Evolutionary conservation across 805 yeast species (phyloP).

Genomic region (Wickerhamomyces hampshirensis): DNA sequence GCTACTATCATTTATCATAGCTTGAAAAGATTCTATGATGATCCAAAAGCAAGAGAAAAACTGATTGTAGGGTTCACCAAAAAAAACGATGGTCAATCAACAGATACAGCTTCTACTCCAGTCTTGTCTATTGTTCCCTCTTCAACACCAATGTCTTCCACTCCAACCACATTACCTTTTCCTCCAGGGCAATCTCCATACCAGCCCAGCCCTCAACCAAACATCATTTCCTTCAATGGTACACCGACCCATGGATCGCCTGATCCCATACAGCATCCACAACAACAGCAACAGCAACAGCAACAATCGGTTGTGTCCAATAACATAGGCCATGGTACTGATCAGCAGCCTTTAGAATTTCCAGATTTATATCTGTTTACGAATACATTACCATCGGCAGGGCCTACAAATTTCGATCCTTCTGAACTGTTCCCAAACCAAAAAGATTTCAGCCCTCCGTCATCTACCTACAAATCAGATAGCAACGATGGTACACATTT

Average conservation of each 20-base stretch:
- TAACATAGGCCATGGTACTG: slow-evolving; percentile 4
- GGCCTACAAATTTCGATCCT: slow-evolving; percentile 20
- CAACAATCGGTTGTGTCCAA: not conserved
- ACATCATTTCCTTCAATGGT: no score
- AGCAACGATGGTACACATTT: slow-evolving; percentile 15
- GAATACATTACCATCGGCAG: slow-evolving; percentile 18
- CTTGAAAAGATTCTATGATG: slow-evolving; percentile 38
- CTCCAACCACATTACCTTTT: slow-evolving; percentile 6
- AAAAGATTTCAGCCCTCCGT: not conserved
- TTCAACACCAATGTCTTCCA: slow-evolving; percentile 8
- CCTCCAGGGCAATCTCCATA: slow-evolving; percentile 4
- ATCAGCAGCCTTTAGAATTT: slow-evolving; percentile 15
- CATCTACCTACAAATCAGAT: slow-evolving; percentile 13
- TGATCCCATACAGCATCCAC: not conserved
- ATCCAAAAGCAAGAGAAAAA: slow-evolving; percentile 24
- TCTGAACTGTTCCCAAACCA: slow-evolving; percentile 22
- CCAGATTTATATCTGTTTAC: slow-evolving; percentile 27
- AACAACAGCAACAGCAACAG: slow-evolving; percentile 1
- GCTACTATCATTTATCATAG: slow-evolving; percentile 46
- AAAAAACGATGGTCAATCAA: slow-evolving; percentile 10
- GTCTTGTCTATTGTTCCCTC: slow-evolving; percentile 6
- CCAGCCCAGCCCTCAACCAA: not conserved
- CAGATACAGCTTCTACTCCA: slow-evolving; percentile 14
- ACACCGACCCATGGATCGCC: no score
- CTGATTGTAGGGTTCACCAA: slow-evolving; percentile 17